Percentiles rank a stretch among this genome's conserved stretches.
These are phyloP conservation scores for Saccharomyces kudriavzevii DNA, from an alignment of 805 yeast genomes.

Conservation along the genomic window DNA sequence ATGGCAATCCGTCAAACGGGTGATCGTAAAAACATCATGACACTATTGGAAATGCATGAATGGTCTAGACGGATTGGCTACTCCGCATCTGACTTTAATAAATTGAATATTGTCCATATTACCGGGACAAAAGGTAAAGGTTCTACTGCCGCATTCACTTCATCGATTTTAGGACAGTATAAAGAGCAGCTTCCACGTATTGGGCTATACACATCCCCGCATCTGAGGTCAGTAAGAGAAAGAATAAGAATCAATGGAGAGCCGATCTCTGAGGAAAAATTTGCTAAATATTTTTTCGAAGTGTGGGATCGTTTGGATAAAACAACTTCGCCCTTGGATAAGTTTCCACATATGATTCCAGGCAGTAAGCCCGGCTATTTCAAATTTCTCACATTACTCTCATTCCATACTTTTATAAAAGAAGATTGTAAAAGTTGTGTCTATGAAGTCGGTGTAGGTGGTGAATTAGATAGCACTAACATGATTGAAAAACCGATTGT, in stretches of 20 bases:
- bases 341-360: constrained; percentile 67
- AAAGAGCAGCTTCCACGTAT: constrained; percentile 40
- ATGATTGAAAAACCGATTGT: constrained; percentile 70
- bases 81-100: constrained; percentile 56
- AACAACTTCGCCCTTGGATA: constrained; percentile 39
- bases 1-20: constrained; percentile 75
- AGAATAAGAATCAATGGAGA: constrained; percentile 80
- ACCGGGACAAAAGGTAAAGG: constrained; percentile 99
- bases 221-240: constrained; percentile 85
- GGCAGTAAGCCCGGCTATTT: constrained; percentile 86
- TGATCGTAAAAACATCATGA: constrained; percentile 50
- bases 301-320: constrained; percentile 75
- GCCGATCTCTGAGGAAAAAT: constrained; percentile 73
- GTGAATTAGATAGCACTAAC: constrained; percentile 94
- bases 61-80: constrained; percentile 70
- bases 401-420: constrained; percentile 81
- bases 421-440: constrained; percentile 93
- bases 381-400: constrained; percentile 77
- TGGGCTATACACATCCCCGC: constrained; percentile 96
- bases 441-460: constrained; percentile 98
- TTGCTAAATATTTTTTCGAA: constrained; percentile 86
- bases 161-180: constrained; percentile 68
- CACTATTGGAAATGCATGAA: constrained; percentile 79
- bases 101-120: constrained; percentile 74
- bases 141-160: constrained; percentile 90